Evolutionary conservation across 2,329 filamentous ascomycete genomes (phyloP).

Genomic region (Aureobasidium vineae): DNA sequence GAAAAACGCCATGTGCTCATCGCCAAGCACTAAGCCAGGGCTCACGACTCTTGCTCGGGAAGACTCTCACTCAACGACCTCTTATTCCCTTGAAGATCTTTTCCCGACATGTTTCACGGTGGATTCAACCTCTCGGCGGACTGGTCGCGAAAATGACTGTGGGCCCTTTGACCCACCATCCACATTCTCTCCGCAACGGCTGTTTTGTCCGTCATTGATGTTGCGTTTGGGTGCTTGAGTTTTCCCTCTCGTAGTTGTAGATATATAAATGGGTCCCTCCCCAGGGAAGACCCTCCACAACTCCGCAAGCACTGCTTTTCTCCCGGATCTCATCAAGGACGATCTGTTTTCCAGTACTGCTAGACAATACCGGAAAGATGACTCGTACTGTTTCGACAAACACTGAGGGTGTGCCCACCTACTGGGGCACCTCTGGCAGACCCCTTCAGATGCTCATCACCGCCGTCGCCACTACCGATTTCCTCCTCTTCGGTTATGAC

Average conservation of each 20-base stretch:
- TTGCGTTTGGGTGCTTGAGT: slow-evolving; percentile 11
- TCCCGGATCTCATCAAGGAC: not conserved
- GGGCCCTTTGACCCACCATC: slow-evolving; percentile 19
- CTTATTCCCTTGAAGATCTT: slow-evolving; percentile 20
- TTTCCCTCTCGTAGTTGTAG: slow-evolving; percentile 10
- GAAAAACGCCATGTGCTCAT: slow-evolving; percentile 21
- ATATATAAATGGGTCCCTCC: slow-evolving; percentile 23
- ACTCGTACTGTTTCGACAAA: slow-evolving; percentile 16
- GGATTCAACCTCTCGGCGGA: slow-evolving; percentile 22
- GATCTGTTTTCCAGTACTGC: slow-evolving; percentile 23
- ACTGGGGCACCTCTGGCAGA: slow-evolving; percentile 59
- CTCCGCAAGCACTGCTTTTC: slow-evolving; percentile 18
- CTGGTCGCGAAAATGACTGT: slow-evolving; percentile 16
- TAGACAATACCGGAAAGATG: slow-evolving; percentile 23
- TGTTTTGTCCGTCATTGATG: slow-evolving; percentile 24
- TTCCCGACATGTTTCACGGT: slow-evolving; percentile 14
- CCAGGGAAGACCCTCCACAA: slow-evolving; percentile 11
- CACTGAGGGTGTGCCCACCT: slow-evolving; percentile 45
- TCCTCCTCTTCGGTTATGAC: slow-evolving; percentile 43
- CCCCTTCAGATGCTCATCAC: slow-evolving; percentile 58
- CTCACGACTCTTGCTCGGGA: not conserved
- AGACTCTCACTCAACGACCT: slow-evolving; percentile 19
- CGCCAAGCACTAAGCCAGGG: slow-evolving; percentile 11
- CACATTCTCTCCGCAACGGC: slow-evolving; percentile 24
- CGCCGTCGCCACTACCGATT: slow-evolving; percentile 62